Conservation (phyloP, 805 yeast genomes). For the Ogataea nitratoaversa region DNA sequence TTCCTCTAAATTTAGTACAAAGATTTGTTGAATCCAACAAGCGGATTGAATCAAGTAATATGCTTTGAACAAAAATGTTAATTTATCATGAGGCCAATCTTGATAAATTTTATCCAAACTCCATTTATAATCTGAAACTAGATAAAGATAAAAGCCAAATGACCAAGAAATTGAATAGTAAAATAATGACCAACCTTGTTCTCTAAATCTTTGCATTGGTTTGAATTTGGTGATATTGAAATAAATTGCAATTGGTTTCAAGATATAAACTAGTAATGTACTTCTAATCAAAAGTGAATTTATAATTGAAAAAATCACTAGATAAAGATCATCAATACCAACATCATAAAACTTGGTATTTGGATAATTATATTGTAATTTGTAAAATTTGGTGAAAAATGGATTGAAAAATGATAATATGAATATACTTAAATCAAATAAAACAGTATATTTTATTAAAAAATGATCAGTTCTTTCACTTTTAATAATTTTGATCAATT, state of each 20-base stretch:
- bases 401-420: slow-evolving; percentile 22
- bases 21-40: slow-evolving; percentile 76
- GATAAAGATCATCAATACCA: slow-evolving; percentile 51
- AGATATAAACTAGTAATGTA: slow-evolving; percentile 50
- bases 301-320: slow-evolving; percentile 53
- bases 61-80: slow-evolving; percentile 50
- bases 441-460: slow-evolving; percentile 17
- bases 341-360: slow-evolving; percentile 43
- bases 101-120: slow-evolving; percentile 55
- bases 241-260: slow-evolving; percentile 51
- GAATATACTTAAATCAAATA: slow-evolving; percentile 14
- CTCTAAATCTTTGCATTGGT: slow-evolving; percentile 68
- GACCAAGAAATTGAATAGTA: slow-evolving; percentile 55
- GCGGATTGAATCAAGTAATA: slow-evolving; percentile 74
- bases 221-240: slow-evolving; percentile 45
- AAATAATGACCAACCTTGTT: slow-evolving; percentile 75
- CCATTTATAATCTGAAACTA: slow-evolving; percentile 53
- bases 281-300: slow-evolving; percentile 55
- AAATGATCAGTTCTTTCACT: slow-evolving; percentile 16
- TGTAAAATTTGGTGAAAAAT: slow-evolving; percentile 33
- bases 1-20: slow-evolving; percentile 73
- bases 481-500: slow-evolving; percentile 4
- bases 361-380: slow-evolving; percentile 36
- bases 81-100: slow-evolving; percentile 70
- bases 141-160: slow-evolving; percentile 56